These are phyloP conservation scores for Setaria italica DNA, from an alignment of 202 grass and related monocot genomes.

Conservation along the genomic window DNA sequence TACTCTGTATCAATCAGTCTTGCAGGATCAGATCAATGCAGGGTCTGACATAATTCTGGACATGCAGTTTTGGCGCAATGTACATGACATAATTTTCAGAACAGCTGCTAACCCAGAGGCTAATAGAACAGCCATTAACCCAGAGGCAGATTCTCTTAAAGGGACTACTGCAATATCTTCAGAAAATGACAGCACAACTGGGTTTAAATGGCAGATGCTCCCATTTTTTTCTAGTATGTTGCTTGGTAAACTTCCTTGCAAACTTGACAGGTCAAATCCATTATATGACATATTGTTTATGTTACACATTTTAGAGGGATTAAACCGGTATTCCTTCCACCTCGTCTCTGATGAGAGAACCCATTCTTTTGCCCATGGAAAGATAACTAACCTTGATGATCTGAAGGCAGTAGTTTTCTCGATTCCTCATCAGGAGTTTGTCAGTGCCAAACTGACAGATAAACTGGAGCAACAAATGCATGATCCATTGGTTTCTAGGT, in stretches of 20 bases:
- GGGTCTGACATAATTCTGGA: conserved; percentile 86
- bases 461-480: conserved; percentile 98
- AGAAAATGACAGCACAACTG: conserved; percentile 43
- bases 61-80: conserved; percentile 79
- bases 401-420: conserved; percentile 62
- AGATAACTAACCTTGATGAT: conserved; percentile 63
- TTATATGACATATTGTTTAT: conserved; percentile 95
- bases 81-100: conserved; percentile 78
- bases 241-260: conserved; percentile 74
- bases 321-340: conserved; percentile 73
- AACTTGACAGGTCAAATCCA: conserved; percentile 68
- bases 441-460: conserved; percentile 88
- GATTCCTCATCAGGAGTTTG: conserved; percentile 81
- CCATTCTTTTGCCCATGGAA: conserved; percentile 68
- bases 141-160: conserved; percentile 33
- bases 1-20: conserved; percentile 91
- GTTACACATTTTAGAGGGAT: conserved; percentile 82
- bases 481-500: conserved; percentile 76
- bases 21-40: conserved; percentile 73
- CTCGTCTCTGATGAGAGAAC: conserved; percentile 68
- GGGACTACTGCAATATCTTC: conserved; percentile 28
- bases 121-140: conserved; percentile 51
- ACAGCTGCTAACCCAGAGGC: conserved; percentile 48
- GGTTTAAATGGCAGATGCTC: conserved; percentile 60
- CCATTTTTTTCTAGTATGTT: conserved; percentile 79